Evolutionary conservation across 768 basidiomycete species (phyloP), one percentile per base, ranked within the genome.

Genomic region (Xerocomellus amylosporus): DNA sequence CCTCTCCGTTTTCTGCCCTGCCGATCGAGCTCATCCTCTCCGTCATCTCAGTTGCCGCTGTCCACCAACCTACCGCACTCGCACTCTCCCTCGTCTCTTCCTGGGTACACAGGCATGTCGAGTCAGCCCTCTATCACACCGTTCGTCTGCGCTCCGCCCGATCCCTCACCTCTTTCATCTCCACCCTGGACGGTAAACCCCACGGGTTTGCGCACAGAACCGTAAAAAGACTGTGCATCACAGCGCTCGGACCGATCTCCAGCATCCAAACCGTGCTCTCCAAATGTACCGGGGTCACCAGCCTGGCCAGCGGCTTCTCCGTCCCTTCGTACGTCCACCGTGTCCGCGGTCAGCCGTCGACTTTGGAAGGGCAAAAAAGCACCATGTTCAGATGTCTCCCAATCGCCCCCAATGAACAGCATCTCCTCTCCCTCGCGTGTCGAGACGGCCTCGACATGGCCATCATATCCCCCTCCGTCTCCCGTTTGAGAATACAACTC

Each of bases 1-100:
- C 48, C 26, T 54, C 53, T n/a, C 49, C 54, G 4, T 55, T 57
- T n/a, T 20, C 49, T 19, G 3, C 39, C 36, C 58, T 75, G 24
- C 75, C 73, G 7, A 45, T 60, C 43, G 75, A 76, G 54, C 37
- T 52, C 41, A 42, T 76, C 17, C 66, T 70, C 22, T 62, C 67
- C 46, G 61, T 77, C 53, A 58, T 76, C 62, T 70, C 72, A 45
- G 65, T 71, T 46, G 74, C 73, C 31, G 73, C 75, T 14, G 14
- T 22, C 14, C 49, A 39, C 30, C 43, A 51, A 17, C 43, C 49
- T 5, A 51, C 41, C 13, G 54, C 54, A 2, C 42, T 55, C 12
- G 42, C 30, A 0, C 49, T 39, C 30, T 33, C 41, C n/a, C 30
- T 55, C 17, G 49, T 51, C 19, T 45, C 49, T 38, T 55, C 43